Conservation (phyloP, 2,329 filamentous ascomycete species). For the Xylaria polymorpha region DNA sequence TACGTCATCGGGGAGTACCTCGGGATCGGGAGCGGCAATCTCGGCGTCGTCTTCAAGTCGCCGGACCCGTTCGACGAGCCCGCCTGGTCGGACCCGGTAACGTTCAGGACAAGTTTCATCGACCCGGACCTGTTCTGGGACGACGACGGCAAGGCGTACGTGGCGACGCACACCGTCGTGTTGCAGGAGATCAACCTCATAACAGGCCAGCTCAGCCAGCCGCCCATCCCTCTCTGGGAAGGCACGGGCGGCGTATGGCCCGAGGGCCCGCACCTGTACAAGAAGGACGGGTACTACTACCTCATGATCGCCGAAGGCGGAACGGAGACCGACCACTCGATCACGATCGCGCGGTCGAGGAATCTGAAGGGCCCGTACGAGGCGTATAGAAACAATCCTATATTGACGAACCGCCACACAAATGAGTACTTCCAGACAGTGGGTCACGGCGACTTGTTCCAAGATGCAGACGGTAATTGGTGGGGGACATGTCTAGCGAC, state of each 20-base stretch:
- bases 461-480: conserved; percentile 60
- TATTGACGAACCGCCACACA: conserved; percentile 57
- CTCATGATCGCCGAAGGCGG: conserved; percentile 63
- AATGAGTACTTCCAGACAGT: conserved; percentile 57
- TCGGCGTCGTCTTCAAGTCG: conserved; percentile 53
- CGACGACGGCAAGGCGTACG: conserved; percentile 53
- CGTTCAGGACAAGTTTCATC: conserved; percentile 50
- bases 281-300: conserved; percentile 59
- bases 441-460: conserved; percentile 60
- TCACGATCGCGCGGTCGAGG: conserved; percentile 57
- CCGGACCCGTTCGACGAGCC: conserved; percentile 54
- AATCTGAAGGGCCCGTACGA: conserved; percentile 58
- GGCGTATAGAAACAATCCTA: conserved; percentile 56
- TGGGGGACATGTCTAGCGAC: conserved; percentile 63
- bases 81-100: conserved; percentile 56
- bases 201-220: conserved; percentile 51
- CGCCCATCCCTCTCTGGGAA: conserved; percentile 54
- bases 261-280: conserved; percentile 60
- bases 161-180: conserved; percentile 49
- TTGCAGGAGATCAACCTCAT: conserved; percentile 51
- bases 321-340: conserved; percentile 55
- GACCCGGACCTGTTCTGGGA: conserved; percentile 59
- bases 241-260: conserved; percentile 58
- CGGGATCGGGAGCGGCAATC: conserved; percentile 23
- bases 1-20: conserved; percentile 51